Evolutionary conservation across 225 moss, liverwort and hornwort genomes (phyloP).

Genomic region (Ulota crispa): DNA sequence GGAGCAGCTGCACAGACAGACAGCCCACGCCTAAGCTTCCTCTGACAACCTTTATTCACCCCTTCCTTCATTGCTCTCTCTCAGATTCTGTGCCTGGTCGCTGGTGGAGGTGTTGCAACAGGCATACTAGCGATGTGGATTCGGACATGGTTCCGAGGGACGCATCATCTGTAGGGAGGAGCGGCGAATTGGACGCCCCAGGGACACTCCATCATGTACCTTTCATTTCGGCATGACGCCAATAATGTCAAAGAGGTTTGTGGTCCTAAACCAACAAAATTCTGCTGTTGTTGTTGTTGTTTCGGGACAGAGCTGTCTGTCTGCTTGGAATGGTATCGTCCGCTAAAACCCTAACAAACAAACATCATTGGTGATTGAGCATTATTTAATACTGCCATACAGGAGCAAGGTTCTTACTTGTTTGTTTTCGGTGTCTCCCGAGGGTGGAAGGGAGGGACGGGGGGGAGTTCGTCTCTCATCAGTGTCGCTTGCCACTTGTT

Average conservation of each 20-base stretch:
- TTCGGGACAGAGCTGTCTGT: background rate
- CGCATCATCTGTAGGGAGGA: conserved; percentile 45
- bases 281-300: conserved; percentile 5
- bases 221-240: conserved; percentile 79
- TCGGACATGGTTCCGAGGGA: conserved; percentile 58
- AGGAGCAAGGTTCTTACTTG: background rate
- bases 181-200: conserved; percentile 76
- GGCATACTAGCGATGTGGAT: conserved; percentile 56
- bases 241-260: conserved; percentile 77
- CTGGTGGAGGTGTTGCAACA: background rate
- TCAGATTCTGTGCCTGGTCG: background rate
- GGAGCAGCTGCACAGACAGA: background rate
- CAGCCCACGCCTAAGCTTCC: background rate
- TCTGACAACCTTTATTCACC: too few relatives aligned
- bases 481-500: background rate
- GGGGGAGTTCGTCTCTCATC: background rate
- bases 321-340: background rate
- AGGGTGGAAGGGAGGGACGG: background rate
- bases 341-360: background rate
- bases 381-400: background rate
- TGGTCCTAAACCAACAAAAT: conserved; percentile 5
- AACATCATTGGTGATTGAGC: background rate
- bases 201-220: conserved; percentile 80
- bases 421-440: background rate
- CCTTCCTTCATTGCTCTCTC: background rate